Conservation (phyloP, 805 yeast genomes). For the Pichia manshurica region DNA sequence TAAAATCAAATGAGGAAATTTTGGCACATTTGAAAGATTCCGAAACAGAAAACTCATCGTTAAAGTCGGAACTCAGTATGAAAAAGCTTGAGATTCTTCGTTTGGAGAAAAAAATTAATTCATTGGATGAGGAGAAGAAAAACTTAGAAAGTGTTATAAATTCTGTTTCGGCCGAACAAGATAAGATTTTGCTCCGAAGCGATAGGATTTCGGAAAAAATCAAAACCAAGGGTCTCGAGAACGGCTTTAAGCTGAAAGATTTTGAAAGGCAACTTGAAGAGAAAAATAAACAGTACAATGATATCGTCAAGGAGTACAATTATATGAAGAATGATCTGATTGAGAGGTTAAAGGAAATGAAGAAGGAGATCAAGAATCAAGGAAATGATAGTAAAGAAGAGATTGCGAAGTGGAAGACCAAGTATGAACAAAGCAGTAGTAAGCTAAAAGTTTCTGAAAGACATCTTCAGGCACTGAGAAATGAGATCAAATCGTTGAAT, state of each 20-base stretch:
- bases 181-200: constrained; percentile 18
- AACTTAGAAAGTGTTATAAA: constrained; percentile 17
- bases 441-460: constrained; percentile 8
- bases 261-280: constrained; percentile 18
- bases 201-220: constrained; percentile 5
- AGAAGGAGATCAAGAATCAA: constrained; percentile 18
- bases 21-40: constrained; percentile 14
- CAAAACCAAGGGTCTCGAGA: background rate
- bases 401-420: constrained; percentile 1
- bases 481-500: constrained; percentile 4
- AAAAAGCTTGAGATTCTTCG: constrained; percentile 17
- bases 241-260: constrained; percentile 13
- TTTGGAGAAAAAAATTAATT: constrained; percentile 16
- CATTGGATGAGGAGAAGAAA: constrained; percentile 14
- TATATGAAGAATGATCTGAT: constrained; percentile 30
- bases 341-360: constrained; percentile 22
- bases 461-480: constrained; percentile 3
- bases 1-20: constrained; percentile 12
- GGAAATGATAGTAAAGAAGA: constrained; percentile 5
- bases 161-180: constrained; percentile 19
- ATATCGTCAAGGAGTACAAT: constrained; percentile 26
- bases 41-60: background rate
- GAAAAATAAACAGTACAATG: constrained; percentile 20
- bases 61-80: constrained; percentile 11
- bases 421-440: constrained; percentile 3